Conservation (phyloP, 768 basidiomycete genomes). For the Lactarius evosmus region DNA sequence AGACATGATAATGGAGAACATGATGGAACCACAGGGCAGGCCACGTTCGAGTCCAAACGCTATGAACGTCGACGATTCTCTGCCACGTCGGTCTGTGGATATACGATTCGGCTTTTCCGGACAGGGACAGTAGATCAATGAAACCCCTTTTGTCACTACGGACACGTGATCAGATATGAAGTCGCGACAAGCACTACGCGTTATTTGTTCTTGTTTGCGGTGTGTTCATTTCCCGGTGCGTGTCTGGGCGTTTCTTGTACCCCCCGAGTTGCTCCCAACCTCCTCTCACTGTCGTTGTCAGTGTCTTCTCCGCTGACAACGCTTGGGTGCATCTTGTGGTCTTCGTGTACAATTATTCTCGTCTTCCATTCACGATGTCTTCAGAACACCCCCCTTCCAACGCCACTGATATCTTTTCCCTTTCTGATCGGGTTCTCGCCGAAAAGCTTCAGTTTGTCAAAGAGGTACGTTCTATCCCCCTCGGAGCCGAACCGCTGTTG, state of each 20-base stretch:
- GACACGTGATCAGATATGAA: conserved; percentile 10
- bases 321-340: not conserved
- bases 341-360: conserved; percentile 21
- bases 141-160: not conserved
- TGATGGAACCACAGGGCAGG: conserved; percentile 33
- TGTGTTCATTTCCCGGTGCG: conserved; percentile 23
- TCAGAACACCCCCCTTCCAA: conserved; percentile 34
- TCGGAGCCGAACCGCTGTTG: conserved; percentile 8
- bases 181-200: conserved; percentile 6
- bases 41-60: not conserved
- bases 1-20: conserved; percentile 42
- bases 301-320: conserved; percentile 2
- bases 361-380: conserved; percentile 30
- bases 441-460: conserved; percentile 71
- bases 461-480: conserved; percentile 48
- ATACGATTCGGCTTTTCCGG: too few relatives aligned
- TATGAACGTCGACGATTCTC: not conserved
- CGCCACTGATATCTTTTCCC: conserved; percentile 63
- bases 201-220: conserved; percentile 22
- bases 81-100: not conserved
- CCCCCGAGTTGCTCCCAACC: conserved; percentile 5
- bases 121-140: not conserved
- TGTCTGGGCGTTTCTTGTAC: not conserved
- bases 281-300: not conserved
- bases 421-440: conserved; percentile 69